Base-by-base conservation (phyloP, 306 rosid genomes). In the Sesbania bispinosa region DNA sequence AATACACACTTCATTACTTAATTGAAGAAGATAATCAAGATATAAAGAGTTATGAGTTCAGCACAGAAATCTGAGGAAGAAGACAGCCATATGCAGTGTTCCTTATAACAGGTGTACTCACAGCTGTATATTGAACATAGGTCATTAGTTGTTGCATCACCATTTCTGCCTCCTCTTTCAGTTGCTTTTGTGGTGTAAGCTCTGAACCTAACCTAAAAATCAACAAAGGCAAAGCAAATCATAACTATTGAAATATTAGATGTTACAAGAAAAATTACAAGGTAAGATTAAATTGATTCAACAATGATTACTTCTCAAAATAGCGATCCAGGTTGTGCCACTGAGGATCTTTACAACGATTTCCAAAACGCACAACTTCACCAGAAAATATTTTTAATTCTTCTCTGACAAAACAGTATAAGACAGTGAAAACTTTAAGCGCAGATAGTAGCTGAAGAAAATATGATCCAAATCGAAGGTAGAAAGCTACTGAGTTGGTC, bases 321-420 rank as follows among this genome's bases (percentile, higher is more conserved):
- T 89, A 95, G 81, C 99, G 93, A 72, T 95, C 83, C 76, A 95
- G 80, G 73, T 95, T 82, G 79, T 95, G 99, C 99, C 99, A 95
- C 65, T 95, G 99, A 77, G 99, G 99, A 86, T 95, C 97, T 85
- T 89, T 92, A 73, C 99, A 95, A 62, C 93, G 96, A 86, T 95
- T 95, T 76, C 99, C 99, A 79, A 95, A 95, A 18, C 99, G 97
- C 29, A 95, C 96, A 75, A 95, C 97, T 87, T 95, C 99, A 52
- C 97, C 90, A 3, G 90, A 82, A 81, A 95, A 95, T 46, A 92
- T 81, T 81, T 84, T 88, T 81, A 95, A 82, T 66, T 95, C 97
- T 77, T 95, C 97, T 84, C 99, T 95, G 99, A 75, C 85, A 85
- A 79, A 80, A 81, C 55, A 64, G 71, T 62, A 74, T 36, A 83